Percentiles rank a stretch among this genome's conserved stretches.
These are phyloP conservation scores for Naegleria fowleri DNA, from an alignment of 208 protist genomes.

Conservation along the genomic window DNA sequence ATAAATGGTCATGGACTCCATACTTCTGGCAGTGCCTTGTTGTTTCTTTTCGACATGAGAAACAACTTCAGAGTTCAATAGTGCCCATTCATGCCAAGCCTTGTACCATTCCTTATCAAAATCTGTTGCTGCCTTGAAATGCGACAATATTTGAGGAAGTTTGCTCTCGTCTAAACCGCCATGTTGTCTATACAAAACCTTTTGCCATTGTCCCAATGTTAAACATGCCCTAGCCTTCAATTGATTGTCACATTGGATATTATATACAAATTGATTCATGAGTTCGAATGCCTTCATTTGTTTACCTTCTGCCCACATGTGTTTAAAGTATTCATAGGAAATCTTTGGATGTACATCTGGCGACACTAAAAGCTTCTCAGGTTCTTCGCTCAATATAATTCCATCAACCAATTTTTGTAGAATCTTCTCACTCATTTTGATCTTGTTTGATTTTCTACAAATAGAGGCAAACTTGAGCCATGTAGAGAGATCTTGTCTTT, in stretches of 20 bases:
- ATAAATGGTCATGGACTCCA: not conserved
- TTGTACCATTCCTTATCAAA: slow-evolving; percentile 85
- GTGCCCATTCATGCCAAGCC: slow-evolving; percentile 95
- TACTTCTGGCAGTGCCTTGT: not conserved
- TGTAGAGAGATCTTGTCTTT: slow-evolving; percentile 83
- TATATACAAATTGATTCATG: slow-evolving; percentile 18
- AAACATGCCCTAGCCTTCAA: not conserved
- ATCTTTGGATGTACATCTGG: slow-evolving; percentile 22
- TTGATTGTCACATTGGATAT: slow-evolving; percentile 20
- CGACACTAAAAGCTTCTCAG: not conserved
- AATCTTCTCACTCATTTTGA: slow-evolving; percentile 47
- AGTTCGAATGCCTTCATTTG: slow-evolving; percentile 11
- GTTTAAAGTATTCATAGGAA: slow-evolving; percentile 33
- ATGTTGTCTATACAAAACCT: not conserved
- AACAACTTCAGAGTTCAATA: slow-evolving; percentile 86
- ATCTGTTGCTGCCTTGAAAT: slow-evolving; percentile 64
- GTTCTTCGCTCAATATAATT: not conserved
- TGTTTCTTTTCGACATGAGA: slow-evolving; percentile 48
- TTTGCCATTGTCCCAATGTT: not conserved
- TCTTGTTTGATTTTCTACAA: slow-evolving; percentile 74
- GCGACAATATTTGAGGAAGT: slow-evolving; percentile 46
- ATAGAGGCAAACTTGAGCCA: slow-evolving; percentile 95
- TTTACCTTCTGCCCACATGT: slow-evolving; percentile 29
- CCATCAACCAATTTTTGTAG: not conserved
- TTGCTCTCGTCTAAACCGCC: not conserved